Conservation (phyloP, 805 yeast species). For the Suhomyces sp. region DNA sequence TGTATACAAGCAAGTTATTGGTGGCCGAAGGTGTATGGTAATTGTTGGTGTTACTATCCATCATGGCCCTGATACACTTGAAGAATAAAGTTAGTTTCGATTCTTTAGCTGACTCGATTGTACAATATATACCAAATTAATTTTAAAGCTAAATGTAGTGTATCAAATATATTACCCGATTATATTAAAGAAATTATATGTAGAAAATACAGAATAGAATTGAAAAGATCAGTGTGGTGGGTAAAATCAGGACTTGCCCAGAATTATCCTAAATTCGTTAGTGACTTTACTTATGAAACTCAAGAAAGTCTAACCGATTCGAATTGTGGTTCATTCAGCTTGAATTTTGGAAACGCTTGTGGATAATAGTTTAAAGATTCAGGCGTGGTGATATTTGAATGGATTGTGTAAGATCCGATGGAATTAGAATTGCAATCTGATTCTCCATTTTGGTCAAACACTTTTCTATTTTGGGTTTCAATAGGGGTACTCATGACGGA, state of each 20-base stretch:
- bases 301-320: neutral
- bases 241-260: neutral
- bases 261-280: neutral
- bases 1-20: neutral
- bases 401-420: conserved; percentile 2
- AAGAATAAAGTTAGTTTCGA: neutral
- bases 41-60: neutral
- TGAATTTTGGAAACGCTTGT: neutral
- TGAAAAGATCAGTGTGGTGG: neutral
- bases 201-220: neutral
- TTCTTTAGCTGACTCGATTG: neutral
- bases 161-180: neutral
- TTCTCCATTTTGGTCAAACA: neutral
- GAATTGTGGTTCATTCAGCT: neutral
- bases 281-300: neutral
- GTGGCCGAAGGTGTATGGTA: neutral
- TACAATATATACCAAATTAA: neutral
- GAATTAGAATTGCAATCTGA: neutral
- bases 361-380: conserved; percentile 6
- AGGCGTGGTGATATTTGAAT: conserved; percentile 14
- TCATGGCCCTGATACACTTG: neutral
- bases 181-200: neutral
- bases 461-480: neutral
- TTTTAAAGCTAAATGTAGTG: neutral
- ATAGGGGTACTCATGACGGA: conserved; percentile 19